Evolutionary conservation across 768 basidiomycete genomes (phyloP).

Genomic region (Leucocoprinus birnbaumii): DNA sequence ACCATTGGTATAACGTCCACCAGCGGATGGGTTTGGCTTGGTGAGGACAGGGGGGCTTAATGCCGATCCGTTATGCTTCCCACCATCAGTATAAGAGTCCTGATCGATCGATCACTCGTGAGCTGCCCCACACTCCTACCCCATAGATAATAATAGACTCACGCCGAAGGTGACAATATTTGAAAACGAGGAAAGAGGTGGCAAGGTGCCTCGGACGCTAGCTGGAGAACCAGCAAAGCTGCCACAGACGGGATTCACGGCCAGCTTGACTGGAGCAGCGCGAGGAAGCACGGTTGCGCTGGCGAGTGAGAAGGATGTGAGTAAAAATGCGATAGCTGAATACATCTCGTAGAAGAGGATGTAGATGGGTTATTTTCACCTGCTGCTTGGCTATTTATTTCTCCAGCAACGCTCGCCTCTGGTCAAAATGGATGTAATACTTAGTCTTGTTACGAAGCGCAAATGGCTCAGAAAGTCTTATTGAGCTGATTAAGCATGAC

Average conservation of each 20-base stretch:
- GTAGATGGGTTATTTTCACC: background rate
- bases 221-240: constrained; percentile 30
- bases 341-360: background rate
- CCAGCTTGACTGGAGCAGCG: constrained; percentile 28
- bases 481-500: background rate
- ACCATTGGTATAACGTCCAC: constrained; percentile 50
- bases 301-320: constrained; percentile 18
- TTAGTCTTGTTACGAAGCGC: no score
- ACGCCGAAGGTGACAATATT: constrained; percentile 56
- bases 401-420: background rate
- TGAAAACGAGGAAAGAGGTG: constrained; percentile 1
- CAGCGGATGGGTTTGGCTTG: constrained; percentile 43
- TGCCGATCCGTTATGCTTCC: constrained; percentile 41
- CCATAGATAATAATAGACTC: background rate
- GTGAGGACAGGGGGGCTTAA: constrained; percentile 37
- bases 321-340: constrained; percentile 5
- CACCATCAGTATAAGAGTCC: constrained; percentile 44
- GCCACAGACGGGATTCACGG: constrained; percentile 45
- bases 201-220: constrained; percentile 42
- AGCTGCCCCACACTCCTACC: background rate
- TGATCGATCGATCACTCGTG: constrained; percentile 12
- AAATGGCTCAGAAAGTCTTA: background rate
- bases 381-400: background rate
- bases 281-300: constrained; percentile 20
- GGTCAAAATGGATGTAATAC: background rate